Percentiles rank a stretch among this genome's conserved stretches.
Conservation (phyloP, 768 basidiomycete species). For the Leucocoprinus leucothites region DNA sequence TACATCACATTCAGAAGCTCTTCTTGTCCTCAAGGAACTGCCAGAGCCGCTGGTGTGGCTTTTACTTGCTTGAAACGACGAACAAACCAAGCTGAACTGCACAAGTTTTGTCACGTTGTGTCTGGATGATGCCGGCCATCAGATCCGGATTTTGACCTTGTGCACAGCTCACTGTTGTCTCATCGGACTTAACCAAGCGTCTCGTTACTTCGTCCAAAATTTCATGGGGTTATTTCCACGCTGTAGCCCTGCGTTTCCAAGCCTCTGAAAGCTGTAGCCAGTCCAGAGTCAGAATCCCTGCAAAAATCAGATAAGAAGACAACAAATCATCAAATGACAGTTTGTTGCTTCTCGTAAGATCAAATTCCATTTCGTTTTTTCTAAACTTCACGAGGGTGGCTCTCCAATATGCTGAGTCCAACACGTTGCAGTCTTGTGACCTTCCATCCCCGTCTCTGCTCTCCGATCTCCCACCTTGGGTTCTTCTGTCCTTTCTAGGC, state of each 20-base stretch:
- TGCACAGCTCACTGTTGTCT: not conserved
- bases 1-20: not conserved
- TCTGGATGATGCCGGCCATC: conserved; percentile 3
- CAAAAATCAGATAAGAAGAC: conserved; percentile 11
- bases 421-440: conserved; percentile 14
- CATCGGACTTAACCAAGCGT: not conserved
- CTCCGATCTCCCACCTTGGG: not conserved
- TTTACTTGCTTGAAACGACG: not conserved
- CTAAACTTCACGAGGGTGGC: not conserved
- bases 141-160: conserved; percentile 1
- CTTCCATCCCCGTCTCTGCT: not conserved
- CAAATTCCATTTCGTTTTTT: not conserved
- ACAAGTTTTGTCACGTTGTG: conserved; percentile 1
- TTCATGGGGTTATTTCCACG: not conserved
- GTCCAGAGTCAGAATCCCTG: not conserved
- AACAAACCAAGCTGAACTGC: not conserved
- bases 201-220: not conserved
- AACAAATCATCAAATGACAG: conserved; percentile 1
- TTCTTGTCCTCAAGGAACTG: not conserved
- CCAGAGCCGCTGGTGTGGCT: not conserved
- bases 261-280: not conserved
- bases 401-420: not conserved
- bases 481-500: conserved; percentile 5
- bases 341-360: conserved; percentile 4
- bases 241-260: not conserved